A percentile compares a stretch with the other conserved stretches of the same genome.
These are phyloP conservation scores for Elasticomyces elasticus DNA, from an alignment of 495 filamentous ascomycete genomes.

Conservation along the genomic window DNA sequence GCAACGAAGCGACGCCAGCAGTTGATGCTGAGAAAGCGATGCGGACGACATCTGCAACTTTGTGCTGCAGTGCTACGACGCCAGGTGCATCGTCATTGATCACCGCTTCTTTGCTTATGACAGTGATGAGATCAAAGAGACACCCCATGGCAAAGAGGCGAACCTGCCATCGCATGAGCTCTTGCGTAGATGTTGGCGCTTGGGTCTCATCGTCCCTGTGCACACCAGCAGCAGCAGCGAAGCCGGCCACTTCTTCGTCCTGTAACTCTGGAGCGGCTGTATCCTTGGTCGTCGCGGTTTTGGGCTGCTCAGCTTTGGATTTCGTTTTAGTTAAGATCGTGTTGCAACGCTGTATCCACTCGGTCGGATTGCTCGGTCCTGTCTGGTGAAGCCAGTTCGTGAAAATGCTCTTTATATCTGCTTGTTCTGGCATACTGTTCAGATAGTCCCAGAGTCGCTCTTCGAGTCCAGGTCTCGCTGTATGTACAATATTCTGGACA, in stretches of 20 bases:
- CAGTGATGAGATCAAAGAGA: conserved; percentile 69
- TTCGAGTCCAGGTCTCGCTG: conserved; percentile 67
- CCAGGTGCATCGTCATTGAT: conserved; percentile 59
- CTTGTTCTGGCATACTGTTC: conserved; percentile 62
- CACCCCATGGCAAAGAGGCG: conserved; percentile 89
- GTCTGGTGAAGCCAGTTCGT: conserved; percentile 88
- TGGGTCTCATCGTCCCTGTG: conserved; percentile 53
- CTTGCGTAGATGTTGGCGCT: conserved; percentile 59
- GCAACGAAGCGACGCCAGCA: conserved; percentile 76
- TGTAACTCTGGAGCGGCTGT: conserved; percentile 61
- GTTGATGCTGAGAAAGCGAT: conserved; percentile 98
- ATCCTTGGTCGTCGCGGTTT: conserved; percentile 39
- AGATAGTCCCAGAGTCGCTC: conserved; percentile 86
- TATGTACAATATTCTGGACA: conserved; percentile 63
- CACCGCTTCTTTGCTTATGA: conserved; percentile 63
- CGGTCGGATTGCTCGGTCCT: conserved; percentile 58
- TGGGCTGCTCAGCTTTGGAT: conserved; percentile 42
- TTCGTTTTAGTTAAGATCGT: conserved; percentile 79
- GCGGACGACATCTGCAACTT: conserved; percentile 84
- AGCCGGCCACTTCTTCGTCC: conserved; percentile 94
- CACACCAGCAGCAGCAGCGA: conserved; percentile 60
- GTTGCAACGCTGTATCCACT: conserved; percentile 84
- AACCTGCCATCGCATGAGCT: conserved; percentile 90
- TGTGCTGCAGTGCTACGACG: conserved; percentile 64
- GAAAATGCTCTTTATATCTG: conserved; percentile 70